phyloP scores from a whole-genome alignment of 2,329 filamentous ascomycete genomes.

The Lizonia empirigonia region DNA sequence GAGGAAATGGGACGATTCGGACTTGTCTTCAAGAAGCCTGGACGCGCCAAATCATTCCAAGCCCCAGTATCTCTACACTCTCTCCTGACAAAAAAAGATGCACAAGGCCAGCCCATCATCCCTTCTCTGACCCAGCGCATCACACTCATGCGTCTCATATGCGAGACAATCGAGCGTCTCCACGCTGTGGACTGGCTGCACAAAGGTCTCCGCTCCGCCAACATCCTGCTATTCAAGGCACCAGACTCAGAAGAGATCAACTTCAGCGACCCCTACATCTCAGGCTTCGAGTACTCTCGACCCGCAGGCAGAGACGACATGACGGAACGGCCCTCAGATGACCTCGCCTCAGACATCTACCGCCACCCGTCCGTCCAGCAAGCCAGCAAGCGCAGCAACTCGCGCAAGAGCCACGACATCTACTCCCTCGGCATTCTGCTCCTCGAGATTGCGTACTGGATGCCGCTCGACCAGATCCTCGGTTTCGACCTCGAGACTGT shows the following conservation, averaged over 20 bases:
- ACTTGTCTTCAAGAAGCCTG: constrained; percentile 60
- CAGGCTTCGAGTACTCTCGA: constrained; percentile 62
- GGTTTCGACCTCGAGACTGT: constrained; percentile 45
- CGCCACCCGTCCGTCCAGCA: constrained; percentile 55
- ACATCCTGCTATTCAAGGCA: constrained; percentile 58
- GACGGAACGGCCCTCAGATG: constrained; percentile 56
- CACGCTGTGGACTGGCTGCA: constrained; percentile 64
- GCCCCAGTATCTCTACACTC: constrained; percentile 57
- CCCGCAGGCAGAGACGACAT: constrained; percentile 58
- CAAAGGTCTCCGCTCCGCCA: constrained; percentile 62
- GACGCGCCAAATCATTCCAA: no score
- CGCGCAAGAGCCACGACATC: constrained; percentile 59
- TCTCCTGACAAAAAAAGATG: constrained; percentile 47
- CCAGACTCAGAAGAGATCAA: constrained; percentile 36
- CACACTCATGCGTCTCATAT: constrained; percentile 57
- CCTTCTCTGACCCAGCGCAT: constrained; percentile 61
- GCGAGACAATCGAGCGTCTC: constrained; percentile 60
- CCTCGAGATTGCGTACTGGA: constrained; percentile 62
- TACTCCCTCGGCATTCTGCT: constrained; percentile 61
- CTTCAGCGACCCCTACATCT: constrained; percentile 53
- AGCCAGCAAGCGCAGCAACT: constrained; percentile 41
- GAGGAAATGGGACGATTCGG: constrained; percentile 53
- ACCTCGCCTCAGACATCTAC: constrained; percentile 57
- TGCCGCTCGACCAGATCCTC: constrained; percentile 54
- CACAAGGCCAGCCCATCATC: constrained; percentile 25